Base-by-base conservation (phyloP, 2,329 filamentous ascomycete genomes). In the Curvularia hawaiiensis region DNA sequence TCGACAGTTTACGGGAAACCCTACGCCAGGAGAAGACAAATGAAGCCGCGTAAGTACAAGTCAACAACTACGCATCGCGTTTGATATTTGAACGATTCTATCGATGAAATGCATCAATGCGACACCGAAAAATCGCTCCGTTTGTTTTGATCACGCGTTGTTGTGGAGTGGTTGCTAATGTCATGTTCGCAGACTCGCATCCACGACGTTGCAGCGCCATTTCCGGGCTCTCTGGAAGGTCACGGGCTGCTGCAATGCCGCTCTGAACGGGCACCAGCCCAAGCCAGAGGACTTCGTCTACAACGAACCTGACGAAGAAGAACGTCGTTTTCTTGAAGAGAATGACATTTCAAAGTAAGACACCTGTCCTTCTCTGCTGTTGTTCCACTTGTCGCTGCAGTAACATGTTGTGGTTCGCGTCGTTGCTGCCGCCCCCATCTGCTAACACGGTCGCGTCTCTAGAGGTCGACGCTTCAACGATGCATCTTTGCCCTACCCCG, bases 201-300 rank as follows among this genome's bases (percentile, higher is more conserved):
- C 55, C 40, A 46, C 55, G 46, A 54, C 55, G 35, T 46, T 58
- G 55, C 51, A 96, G 86, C 88, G 91, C 79, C 96, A 96, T 84
- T 85, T 97, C 76, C 89, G 89, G 77, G 90, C 95, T 81, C 85
- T 97, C 71, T 96, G 90, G 82, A 84, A 85, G 84, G 88, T 90
- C 82, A 90, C 60, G 48, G 54, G 52, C 51, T 50, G 40, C 57
- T 62, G 57, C 57, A 54, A 89, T 77, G 86, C 88, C 75, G 77
- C 82, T 64, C 75, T 80, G 60, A 78, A 78, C 70, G 77, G 73
- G 82, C 86, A 77, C 79, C 81, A 76, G 81, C 80, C 63, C 73
- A 88, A 69, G 85, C 85, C 62, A 50, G 71, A 72, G 70, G 83
- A 84, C 74, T 79, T 82, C 77, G 80, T 82, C 75, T 81, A 85